Base-by-base conservation (phyloP, 1,139 yeast genomes). In the Hyphopichia burtonii region DNA sequence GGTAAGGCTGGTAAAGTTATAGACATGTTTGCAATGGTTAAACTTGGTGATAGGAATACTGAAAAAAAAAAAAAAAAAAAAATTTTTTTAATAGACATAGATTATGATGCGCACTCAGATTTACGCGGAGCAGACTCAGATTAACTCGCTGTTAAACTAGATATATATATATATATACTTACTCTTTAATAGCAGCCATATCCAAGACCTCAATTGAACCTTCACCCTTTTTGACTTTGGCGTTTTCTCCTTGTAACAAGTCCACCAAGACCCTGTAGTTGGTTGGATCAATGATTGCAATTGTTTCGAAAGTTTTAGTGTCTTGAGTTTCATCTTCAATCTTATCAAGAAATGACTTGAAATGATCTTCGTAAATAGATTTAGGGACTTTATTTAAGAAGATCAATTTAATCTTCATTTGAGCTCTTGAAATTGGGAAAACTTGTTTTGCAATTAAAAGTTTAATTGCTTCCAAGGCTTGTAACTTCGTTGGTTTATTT, bases 371-470 rank as follows among this genome's bases (percentile, higher is more conserved):
- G 46, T 59, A 71, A 2, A 64, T 55, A 44, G 75, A 66, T 31
- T 66, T 69, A 56, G 80, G 76, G 1, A 80, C 81, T 41, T 80
- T 77, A 12, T 72, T 71, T 19, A 71, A 64, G 28, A 83, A 56
- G 0, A 74, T 63, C 12, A 87, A 70, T 52, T 83, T 81, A 23
- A 93, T 76, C 65, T 89, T 83, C 99, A 93, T 93, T 55, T 86
- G 86, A 0, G 99, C 98, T 52, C 99, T 76, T 0, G 90, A 95
- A 48, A 93, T 91, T 10, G 99, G 98, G 34, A 93, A 84, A 36
- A 90, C 70, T 60, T 93, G 98, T 53, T 80, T 78, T 31, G 82
- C 79, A 8, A 87, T 84, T 41, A 93, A 69, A 41, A 86, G 61
- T 57, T 82, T 87, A 51, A 94, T 91, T 4, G 96, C 97, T 45